Base-by-base conservation (phyloP, 177 flowering plant species). In the Vitis hybrid region DNA sequence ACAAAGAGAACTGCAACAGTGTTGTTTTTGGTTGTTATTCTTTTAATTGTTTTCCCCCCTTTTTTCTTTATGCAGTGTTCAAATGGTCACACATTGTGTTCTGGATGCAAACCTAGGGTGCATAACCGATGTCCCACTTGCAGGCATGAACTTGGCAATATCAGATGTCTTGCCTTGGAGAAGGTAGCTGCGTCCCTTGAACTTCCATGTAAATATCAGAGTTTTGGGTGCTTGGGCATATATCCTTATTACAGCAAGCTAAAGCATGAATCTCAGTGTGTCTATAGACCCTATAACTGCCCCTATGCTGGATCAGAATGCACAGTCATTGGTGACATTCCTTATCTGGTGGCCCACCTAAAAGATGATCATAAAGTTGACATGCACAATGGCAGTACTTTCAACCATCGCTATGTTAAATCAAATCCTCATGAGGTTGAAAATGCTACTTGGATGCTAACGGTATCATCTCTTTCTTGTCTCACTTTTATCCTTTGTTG, bases 21-120 rank as follows among this genome's bases (percentile, higher is more conserved):
- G 54, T 50, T 49, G 52, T 21, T 67, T 54, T 64, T 30, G 21
- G 54, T 50, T 10, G 52, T 21, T 67, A 48, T 64, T 30, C 58
- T 18, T 58, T n/a, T 10, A 15, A 10, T 48, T 14, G 13, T 70
- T 4, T 30, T 62, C 15, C 45, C 4, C n/a, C 59, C 61, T 2
- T 23, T 64, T 55, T 30, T 56, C 63, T 51, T 49, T 30, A 67
- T 81, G 69, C 26, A 87, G 88, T 87, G 91, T 76, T 82, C 85
- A 65, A 87, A 87, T 74, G 91, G 91, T 60, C 91, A 87, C 74
- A 87, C 91, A 26, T 50, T 87, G 62, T 85, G 91, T 62, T 81
- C 89, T 70, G 78, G 78, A 5, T 87, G 91, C 84, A 87, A 84
- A 73, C 83, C 87, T 3, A 78, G 84, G 69, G 86, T 87, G 71